Evolutionary conservation across 164 flowering plant species (phyloP).

Genomic region (Vitis labrusca): DNA sequence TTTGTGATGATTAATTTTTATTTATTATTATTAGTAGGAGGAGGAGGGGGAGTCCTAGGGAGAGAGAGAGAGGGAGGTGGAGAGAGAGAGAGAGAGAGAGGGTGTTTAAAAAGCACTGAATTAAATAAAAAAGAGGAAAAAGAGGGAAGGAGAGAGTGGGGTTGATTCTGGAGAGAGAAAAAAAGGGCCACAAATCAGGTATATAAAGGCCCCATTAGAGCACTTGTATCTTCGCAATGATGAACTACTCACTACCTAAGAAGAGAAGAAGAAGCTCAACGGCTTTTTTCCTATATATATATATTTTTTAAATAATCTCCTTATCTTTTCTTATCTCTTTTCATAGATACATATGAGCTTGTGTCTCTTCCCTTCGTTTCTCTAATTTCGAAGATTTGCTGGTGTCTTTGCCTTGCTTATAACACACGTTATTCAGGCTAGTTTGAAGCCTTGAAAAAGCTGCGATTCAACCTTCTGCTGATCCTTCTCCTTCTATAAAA

Average conservation of each 20-base stretch:
- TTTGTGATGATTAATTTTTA: constrained; percentile 20
- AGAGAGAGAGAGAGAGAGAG: constrained; percentile 11
- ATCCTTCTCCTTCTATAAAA: constrained; percentile 2
- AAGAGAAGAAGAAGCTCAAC: background rate
- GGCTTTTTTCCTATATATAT: background rate
- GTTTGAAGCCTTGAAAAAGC: constrained; percentile 22
- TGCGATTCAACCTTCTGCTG: constrained; percentile 17
- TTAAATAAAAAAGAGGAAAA: constrained; percentile 5
- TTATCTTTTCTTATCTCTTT: background rate
- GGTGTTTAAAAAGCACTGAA: constrained; percentile 10
- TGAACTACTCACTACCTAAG: constrained; percentile 16
- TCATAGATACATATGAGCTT: background rate
- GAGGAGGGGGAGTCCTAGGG: background rate
- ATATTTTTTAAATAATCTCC: background rate
- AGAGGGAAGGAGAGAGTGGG: background rate
- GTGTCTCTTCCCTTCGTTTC: background rate
- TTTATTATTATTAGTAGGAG: constrained; percentile 6
- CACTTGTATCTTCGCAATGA: constrained; percentile 8
- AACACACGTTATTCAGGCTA: constrained; percentile 33
- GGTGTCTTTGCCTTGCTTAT: constrained; percentile 19
- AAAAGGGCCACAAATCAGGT: constrained; percentile 15
- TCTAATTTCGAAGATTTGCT: constrained; percentile 7
- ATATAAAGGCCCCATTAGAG: constrained; percentile 16
- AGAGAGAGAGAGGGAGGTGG: constrained; percentile 5
- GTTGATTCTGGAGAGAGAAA: constrained; percentile 13